Evolutionary conservation across 768 basidiomycete species (phyloP).

Genomic region (Xerocomellus chrysenteron): DNA sequence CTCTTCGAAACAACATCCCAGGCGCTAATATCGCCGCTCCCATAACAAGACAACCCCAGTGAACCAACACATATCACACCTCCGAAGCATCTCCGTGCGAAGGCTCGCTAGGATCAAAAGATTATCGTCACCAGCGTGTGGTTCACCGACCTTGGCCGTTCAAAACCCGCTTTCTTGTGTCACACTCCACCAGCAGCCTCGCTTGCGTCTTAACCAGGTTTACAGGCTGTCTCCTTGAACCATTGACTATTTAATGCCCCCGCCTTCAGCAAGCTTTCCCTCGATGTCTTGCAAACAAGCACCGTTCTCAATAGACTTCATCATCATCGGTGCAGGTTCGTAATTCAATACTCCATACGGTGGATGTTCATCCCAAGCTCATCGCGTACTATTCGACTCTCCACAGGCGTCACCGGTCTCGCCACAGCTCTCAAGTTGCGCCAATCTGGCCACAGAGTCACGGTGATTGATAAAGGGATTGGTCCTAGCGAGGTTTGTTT

Average conservation of each 20-base stretch:
- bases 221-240: neutral
- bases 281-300: constrained; percentile 25
- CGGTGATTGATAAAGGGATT: constrained; percentile 51
- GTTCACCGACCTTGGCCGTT: constrained; percentile 9
- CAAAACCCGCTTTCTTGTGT: constrained; percentile 17
- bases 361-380: neutral
- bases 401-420: constrained; percentile 49
- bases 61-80: neutral
- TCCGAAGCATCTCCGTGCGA: constrained; percentile 18
- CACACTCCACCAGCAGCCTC: neutral
- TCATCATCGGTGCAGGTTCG: constrained; percentile 32
- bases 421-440: constrained; percentile 57
- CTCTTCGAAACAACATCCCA: neutral
- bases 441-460: constrained; percentile 58
- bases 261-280: neutral
- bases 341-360: neutral
- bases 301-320: constrained; percentile 30
- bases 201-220: neutral
- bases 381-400: neutral
- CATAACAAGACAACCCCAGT: constrained; percentile 5
- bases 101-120: constrained; percentile 19
- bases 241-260: neutral
- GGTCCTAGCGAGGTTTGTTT: constrained; percentile 42
- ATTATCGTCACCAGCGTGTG: neutral
- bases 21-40: constrained; percentile 6